Evolutionary conservation across 257 asterid species (phyloP).

Genomic region (Datura wrightii): DNA sequence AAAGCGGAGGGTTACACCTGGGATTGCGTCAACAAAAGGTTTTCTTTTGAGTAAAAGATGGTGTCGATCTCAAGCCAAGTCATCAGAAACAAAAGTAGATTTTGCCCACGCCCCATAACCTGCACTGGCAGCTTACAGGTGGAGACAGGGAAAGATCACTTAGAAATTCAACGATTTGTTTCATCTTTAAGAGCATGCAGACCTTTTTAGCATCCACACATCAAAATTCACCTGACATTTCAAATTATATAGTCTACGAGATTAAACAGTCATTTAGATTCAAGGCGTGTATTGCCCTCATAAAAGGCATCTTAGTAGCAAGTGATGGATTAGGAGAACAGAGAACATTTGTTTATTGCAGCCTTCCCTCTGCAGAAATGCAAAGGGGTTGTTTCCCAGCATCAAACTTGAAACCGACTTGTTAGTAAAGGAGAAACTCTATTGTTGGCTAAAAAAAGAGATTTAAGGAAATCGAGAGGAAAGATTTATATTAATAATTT

Average conservation of each 20-base stretch:
- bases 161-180: neutral
- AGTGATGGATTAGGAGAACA: neutral
- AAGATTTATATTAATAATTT: constrained; percentile 28
- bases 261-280: neutral
- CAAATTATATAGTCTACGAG: neutral
- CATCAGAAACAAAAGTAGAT: neutral
- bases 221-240: neutral
- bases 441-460: neutral
- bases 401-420: neutral
- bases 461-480: neutral
- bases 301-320: neutral
- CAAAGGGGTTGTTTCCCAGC: neutral
- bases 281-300: neutral
- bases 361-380: neutral
- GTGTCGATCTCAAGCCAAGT: neutral
- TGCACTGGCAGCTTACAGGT: neutral
- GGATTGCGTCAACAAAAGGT: neutral
- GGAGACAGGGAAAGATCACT: constrained; percentile 1
- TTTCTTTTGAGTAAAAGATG: neutral
- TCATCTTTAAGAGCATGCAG: neutral
- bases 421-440: neutral
- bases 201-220: neutral
- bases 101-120: neutral
- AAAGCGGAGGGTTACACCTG: neutral
- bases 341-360: neutral